Evolutionary conservation across 2,329 filamentous ascomycete species (phyloP), one percentile per base, ranked within the genome.

Genomic region (Fusarium bactridioides): DNA sequence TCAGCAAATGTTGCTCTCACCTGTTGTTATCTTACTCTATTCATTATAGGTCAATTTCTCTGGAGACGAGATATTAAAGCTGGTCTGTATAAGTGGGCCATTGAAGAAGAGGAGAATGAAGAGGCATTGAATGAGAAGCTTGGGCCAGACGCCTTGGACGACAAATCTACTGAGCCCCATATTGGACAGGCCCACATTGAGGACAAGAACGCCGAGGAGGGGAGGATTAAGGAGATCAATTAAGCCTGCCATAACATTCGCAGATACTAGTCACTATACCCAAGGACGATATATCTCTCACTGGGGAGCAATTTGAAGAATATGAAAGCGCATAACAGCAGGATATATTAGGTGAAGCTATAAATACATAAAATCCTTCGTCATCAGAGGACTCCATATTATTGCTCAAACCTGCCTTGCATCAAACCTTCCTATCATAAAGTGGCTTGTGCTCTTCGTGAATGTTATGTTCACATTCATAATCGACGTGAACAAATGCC

Each of bases 21-120:
- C 4, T 70, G 75, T 11, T 74, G 73, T 40, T 81, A 79, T 41
- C 74, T 78, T 50, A 67, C 72, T 5, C 57, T 82, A 3, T 81
- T 82, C 50, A 63, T 80, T 33, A 47, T 77, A 18, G 80, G 79
- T 2, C 77, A 81, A 43, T 73, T 78, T 27, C 74, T 82, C 0
- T 79, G 80, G 73, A 73, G 71, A 35, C 67, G 78, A 6, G 79
- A 81, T 33, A 71, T 74, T 5, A 78, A 78, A 57, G 77, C 38
- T 19, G 63, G 71, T 7, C 41, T 74, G 18, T 69, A 77, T 19
- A 74, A 69, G 35, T 40, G 64, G 4, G 72, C 73, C 10, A 76
- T 73, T 23, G 64, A 73, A 18, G 70, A 73, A 40, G 75, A 77
- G 35, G 72, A 77, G 56, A 74, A 75, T 31, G 64, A 77, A 43